These are phyloP conservation scores for Bisporella sp. DNA, from an alignment of 2,329 filamentous ascomycete genomes.

Conservation along the genomic window DNA sequence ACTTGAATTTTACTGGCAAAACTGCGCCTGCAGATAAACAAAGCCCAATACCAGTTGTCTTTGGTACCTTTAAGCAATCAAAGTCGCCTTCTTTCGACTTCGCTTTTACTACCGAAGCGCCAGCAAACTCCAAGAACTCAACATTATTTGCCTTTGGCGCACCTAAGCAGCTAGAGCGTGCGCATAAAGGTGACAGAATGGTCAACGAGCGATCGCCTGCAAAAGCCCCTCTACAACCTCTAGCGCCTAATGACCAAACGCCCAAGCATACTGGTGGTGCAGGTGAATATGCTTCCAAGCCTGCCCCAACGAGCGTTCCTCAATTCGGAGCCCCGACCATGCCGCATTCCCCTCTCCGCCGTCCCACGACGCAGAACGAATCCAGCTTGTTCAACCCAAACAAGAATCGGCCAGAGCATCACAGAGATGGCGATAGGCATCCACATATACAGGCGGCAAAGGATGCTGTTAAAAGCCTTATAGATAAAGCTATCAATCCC, in stretches of 20 bases:
- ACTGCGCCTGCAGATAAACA: too few relatives aligned
- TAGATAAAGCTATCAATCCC: neutral
- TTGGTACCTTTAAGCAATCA: too few relatives aligned
- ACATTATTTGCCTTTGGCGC: slow-evolving; percentile 17
- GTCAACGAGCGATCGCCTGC: slow-evolving; percentile 28
- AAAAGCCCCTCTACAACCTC: slow-evolving; percentile 20
- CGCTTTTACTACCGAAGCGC: slow-evolving; percentile 7
- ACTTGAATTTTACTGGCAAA: too few relatives aligned
- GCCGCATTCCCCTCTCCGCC: slow-evolving; percentile 25
- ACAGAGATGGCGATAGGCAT: slow-evolving; percentile 20
- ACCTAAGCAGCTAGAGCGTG: slow-evolving; percentile 6
- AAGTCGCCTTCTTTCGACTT: slow-evolving; percentile 1
- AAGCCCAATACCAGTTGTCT: too few relatives aligned
- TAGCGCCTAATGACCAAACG: slow-evolving; percentile 17
- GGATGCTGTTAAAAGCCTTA: slow-evolving; percentile 12
- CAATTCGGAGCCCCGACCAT: slow-evolving; percentile 26
- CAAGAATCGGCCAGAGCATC: slow-evolving; percentile 25
- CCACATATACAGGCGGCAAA: slow-evolving; percentile 24
- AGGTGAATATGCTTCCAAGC: slow-evolving; percentile 6
- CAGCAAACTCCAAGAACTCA: slow-evolving; percentile 7
- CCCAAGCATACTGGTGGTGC: slow-evolving; percentile 5
- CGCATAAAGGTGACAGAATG: slow-evolving; percentile 17
- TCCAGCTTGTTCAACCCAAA: slow-evolving; percentile 24
- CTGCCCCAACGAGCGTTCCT: slow-evolving; percentile 14
- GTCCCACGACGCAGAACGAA: slow-evolving; percentile 8